phyloP scores from a whole-genome alignment of 495 filamentous ascomycete species.

The Lepraria neglecta region DNA sequence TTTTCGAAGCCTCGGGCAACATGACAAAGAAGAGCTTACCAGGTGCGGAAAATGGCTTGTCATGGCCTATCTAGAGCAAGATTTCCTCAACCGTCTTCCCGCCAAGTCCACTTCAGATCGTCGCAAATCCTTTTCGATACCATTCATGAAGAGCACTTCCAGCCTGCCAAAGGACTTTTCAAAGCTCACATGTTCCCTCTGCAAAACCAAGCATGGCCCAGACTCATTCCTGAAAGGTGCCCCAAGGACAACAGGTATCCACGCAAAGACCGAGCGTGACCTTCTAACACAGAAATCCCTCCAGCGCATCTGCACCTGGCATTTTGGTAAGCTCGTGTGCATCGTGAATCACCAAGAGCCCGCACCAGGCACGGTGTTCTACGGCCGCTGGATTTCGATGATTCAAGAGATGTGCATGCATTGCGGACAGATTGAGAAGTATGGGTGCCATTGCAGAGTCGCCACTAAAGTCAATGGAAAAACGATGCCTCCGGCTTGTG shows the following conservation, averaged over 20 bases:
- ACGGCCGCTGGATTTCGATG: conserved; percentile 6
- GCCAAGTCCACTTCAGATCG: not conserved
- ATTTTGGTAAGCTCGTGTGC: not conserved
- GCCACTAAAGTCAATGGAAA: not conserved
- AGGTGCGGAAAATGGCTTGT: conserved; percentile 10
- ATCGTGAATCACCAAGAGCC: not conserved
- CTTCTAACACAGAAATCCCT: conserved; percentile 1
- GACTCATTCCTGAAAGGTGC: not conserved
- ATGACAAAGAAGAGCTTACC: conserved; percentile 3
- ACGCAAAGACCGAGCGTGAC: not conserved
- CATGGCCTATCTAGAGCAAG: conserved; percentile 12
- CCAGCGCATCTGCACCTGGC: conserved; percentile 4
- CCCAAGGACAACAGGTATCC: conserved; percentile 4
- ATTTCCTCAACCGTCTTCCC: not conserved
- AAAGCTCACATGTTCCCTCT: conserved; percentile 6
- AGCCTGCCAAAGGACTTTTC: not conserved
- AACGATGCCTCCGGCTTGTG: not conserved
- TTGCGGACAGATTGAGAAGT: conserved; percentile 2
- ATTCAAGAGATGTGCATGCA: conserved; percentile 8
- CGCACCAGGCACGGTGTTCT: not conserved
- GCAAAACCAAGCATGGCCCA: conserved; percentile 11
- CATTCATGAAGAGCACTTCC: not conserved
- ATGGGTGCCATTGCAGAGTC: not conserved
- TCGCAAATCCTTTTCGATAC: not conserved
- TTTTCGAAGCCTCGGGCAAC: not conserved